Evolutionary conservation across 495 filamentous ascomycete species (phyloP).

Genomic region (Xeromyces bisporus): DNA sequence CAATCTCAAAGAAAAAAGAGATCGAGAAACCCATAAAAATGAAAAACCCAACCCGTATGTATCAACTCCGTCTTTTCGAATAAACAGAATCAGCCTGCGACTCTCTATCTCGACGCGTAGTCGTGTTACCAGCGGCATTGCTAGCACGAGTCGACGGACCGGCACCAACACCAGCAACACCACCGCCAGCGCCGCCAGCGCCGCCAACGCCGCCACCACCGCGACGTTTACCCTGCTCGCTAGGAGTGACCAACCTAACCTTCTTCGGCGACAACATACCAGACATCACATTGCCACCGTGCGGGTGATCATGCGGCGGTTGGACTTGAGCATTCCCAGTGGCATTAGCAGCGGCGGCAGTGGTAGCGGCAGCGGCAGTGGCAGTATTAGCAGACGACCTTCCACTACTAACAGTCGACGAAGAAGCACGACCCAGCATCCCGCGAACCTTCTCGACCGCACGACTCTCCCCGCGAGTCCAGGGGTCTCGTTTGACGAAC

Average conservation of each 20-base stretch:
- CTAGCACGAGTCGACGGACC: constrained; percentile 1
- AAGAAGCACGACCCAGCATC: constrained; percentile 23
- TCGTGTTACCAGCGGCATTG: constrained; percentile 7
- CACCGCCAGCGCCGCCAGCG: no score
- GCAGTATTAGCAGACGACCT: no score
- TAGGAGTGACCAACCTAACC: constrained; percentile 4
- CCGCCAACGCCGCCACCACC: no score
- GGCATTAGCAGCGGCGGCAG: constrained; percentile 6
- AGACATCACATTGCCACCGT: no score
- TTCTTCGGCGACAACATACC: constrained; percentile 3
- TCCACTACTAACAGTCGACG: constrained; percentile 10
- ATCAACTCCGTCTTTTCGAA: no score
- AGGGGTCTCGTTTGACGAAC: constrained; percentile 27
- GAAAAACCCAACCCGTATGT: no score
- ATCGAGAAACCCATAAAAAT: no score
- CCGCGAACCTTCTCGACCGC: constrained; percentile 32
- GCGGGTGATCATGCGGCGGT: neutral
- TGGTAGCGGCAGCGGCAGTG: no score
- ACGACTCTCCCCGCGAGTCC: constrained; percentile 26
- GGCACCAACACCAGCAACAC: neutral
- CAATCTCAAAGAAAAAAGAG: no score
- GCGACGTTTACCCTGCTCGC: constrained; percentile 3
- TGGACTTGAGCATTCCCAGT: neutral
- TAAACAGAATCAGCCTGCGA: constrained; percentile 3
- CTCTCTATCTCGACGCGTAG: constrained; percentile 5